These are phyloP conservation scores for Tilletia walkeri DNA, from an alignment of 1,284 basidiomycete species.

Conservation along the genomic window DNA sequence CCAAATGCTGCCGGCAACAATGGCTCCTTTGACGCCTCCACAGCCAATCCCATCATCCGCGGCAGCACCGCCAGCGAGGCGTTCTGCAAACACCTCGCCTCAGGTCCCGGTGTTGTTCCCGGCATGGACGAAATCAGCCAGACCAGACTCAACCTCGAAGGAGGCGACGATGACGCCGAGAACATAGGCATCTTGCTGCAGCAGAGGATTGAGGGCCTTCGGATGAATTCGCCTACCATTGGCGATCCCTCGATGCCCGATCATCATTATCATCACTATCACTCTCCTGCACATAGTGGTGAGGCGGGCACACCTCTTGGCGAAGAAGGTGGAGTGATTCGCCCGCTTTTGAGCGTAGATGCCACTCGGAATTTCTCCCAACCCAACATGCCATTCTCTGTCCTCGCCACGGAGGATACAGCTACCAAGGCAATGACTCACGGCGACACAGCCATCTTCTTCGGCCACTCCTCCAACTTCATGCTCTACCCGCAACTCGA, in stretches of 20 bases:
- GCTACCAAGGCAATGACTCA: background rate
- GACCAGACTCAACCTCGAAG: background rate
- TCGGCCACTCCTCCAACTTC: slow-evolving; percentile 17
- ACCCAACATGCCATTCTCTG: background rate
- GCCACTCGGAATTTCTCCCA: too few relatives aligned
- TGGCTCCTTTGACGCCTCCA: too few relatives aligned
- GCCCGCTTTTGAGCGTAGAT: too few relatives aligned
- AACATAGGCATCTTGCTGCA: slow-evolving; percentile 14
- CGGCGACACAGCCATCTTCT: slow-evolving; percentile 5
- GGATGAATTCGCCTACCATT: background rate
- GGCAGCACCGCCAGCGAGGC: too few relatives aligned
- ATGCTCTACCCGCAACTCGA: slow-evolving; percentile 17
- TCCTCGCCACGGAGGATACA: background rate
- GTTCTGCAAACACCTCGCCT: too few relatives aligned
- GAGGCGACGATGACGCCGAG: background rate
- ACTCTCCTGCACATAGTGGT: background rate
- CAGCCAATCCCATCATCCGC: background rate
- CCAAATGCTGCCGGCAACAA: background rate
- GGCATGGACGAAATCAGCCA: too few relatives aligned
- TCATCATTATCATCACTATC: background rate
- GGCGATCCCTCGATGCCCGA: too few relatives aligned
- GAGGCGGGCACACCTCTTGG: background rate
- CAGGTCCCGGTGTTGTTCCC: too few relatives aligned
- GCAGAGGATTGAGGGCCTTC: background rate
- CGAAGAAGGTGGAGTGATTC: too few relatives aligned